A percentile compares a stretch with the other conserved stretches of the same genome.
These are phyloP conservation scores for Ceratobasidium sp. DNA, from an alignment of 1,284 basidiomycete species.

Conservation along the genomic window DNA sequence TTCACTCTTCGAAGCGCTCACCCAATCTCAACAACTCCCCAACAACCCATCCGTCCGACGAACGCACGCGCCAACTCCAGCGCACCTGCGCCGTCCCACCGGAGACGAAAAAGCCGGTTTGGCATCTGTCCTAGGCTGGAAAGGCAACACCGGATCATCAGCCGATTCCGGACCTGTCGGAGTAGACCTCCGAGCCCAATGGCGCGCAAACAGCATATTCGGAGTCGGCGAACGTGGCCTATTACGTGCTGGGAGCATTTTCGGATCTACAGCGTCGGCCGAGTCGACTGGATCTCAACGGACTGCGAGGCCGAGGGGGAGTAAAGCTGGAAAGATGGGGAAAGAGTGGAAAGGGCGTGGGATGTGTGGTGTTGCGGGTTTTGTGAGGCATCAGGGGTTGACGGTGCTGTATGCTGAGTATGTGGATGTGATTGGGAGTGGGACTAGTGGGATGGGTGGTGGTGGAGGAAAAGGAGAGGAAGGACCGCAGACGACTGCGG, in stretches of 20 bases:
- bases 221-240: constrained; percentile 34
- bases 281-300: constrained; percentile 7
- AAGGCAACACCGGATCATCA: constrained; percentile 59
- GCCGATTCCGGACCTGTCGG: constrained; percentile 35
- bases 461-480: neutral
- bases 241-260: constrained; percentile 28
- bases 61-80: constrained; percentile 52
- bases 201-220: constrained; percentile 41
- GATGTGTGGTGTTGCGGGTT: constrained; percentile 58
- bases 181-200: constrained; percentile 29
- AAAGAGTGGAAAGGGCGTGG: constrained; percentile 48
- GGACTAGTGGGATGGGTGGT: neutral
- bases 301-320: neutral
- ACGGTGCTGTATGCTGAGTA: constrained; percentile 68
- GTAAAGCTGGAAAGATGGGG: constrained; percentile 64
- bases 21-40: neutral
- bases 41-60: neutral
- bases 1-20: neutral
- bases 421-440: constrained; percentile 53
- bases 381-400: constrained; percentile 71
- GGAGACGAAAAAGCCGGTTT: constrained; percentile 71
- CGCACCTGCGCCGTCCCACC: constrained; percentile 51
- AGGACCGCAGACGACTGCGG: constrained; percentile 48
- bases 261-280: neutral
- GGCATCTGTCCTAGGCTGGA: constrained; percentile 70